phyloP scores from a whole-genome alignment of 495 filamentous ascomycete species.

The Bathelium albidoporum region DNA sequence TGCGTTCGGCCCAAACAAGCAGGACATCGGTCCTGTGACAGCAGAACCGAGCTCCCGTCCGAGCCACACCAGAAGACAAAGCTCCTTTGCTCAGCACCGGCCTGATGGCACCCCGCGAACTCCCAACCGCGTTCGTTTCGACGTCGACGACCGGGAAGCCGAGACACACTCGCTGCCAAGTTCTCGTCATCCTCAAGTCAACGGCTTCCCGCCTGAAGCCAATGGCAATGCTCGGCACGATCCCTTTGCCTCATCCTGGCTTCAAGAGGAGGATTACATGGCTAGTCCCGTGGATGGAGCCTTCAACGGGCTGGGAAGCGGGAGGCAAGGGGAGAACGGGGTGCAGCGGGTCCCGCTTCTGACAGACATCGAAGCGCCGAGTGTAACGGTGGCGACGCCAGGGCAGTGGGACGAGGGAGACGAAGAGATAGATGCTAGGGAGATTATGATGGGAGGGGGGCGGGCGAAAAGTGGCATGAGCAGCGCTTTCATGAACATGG shows the following conservation, averaged over 20 bases:
- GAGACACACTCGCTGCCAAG: neutral
- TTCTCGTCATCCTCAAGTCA: neutral
- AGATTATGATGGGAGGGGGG: slow-evolving; percentile 49
- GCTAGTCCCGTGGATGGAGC: slow-evolving; percentile 19
- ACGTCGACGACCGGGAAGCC: slow-evolving; percentile 43
- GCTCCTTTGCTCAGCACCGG: slow-evolving; percentile 30
- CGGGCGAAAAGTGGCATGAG: slow-evolving; percentile 56
- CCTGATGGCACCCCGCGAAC: slow-evolving; percentile 57
- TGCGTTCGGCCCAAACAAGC: too few relatives aligned
- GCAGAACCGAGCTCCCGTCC: neutral
- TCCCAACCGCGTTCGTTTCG: slow-evolving; percentile 78
- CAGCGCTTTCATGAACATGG: slow-evolving; percentile 96
- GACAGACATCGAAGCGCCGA: slow-evolving; percentile 78
- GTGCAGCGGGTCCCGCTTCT: slow-evolving; percentile 62
- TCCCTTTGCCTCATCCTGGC: slow-evolving; percentile 27
- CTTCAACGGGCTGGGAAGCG: slow-evolving; percentile 12
- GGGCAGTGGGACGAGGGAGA: neutral
- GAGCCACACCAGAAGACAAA: slow-evolving; percentile 20
- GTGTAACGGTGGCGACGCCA: slow-evolving; percentile 59
- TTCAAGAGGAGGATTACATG: slow-evolving; percentile 50
- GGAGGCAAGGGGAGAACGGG: slow-evolving; percentile 21
- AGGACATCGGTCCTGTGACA: too few relatives aligned
- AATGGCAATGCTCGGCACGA: neutral
- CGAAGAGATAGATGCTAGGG: slow-evolving; percentile 44
- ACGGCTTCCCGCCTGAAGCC: neutral